Conservation (phyloP, 371 early-diverging fungal species). For the Enterocytospora artemiae region DNA sequence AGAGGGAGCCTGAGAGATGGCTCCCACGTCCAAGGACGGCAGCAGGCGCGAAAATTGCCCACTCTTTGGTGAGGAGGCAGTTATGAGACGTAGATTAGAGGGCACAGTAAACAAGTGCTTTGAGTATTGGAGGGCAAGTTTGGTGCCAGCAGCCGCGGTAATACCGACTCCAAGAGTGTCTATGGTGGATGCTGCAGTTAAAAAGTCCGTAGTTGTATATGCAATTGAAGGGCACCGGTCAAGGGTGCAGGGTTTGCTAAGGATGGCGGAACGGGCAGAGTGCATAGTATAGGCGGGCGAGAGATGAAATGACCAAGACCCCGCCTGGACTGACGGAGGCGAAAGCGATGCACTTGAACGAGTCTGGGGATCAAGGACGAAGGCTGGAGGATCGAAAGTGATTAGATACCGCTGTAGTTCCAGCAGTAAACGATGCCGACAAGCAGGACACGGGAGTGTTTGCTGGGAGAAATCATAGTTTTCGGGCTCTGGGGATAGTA, state of each 20-base stretch:
- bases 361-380: conserved; percentile 66
- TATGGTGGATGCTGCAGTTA: conserved; percentile 42
- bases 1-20: conserved; percentile 46
- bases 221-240: conserved; percentile 7
- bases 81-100: conserved; percentile 19
- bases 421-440: conserved; percentile 68
- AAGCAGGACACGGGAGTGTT: conserved; percentile 59
- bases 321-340: conserved; percentile 58
- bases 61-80: conserved; percentile 35
- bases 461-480: conserved; percentile 33
- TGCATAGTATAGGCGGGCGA: conserved; percentile 29
- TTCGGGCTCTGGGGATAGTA: conserved; percentile 46
- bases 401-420: conserved; percentile 67
- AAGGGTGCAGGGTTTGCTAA: conserved; percentile 1
- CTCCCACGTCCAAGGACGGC: conserved; percentile 44
- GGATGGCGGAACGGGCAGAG: conserved; percentile 17
- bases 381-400: conserved; percentile 66
- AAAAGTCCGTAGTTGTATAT: conserved; percentile 36
- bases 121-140: conserved; percentile 37
- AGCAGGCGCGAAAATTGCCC: conserved; percentile 44
- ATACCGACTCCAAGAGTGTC: conserved; percentile 39
- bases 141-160: conserved; percentile 45
- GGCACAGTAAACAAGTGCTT: background rate
- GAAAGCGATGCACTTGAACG: conserved; percentile 60
- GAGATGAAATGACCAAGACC: conserved; percentile 59